phyloP scores from a whole-genome alignment of 2,329 filamentous ascomycete species.

The Pseudomassariella vexata region DNA sequence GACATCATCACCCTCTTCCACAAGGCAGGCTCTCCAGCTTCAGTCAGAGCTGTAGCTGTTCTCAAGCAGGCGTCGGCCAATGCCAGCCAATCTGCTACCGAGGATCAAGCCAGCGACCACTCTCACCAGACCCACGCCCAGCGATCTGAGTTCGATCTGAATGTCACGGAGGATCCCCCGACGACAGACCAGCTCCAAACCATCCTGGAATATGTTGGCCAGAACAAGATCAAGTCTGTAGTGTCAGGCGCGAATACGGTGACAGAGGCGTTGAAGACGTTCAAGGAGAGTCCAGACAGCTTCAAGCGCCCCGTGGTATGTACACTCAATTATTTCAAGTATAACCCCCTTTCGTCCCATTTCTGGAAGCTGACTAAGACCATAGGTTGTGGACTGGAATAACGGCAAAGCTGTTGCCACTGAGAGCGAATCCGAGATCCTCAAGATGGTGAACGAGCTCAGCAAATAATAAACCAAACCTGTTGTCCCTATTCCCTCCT shows the following conservation, averaged over 20 bases:
- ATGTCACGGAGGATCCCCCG: constrained; percentile 73
- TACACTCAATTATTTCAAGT: constrained; percentile 13
- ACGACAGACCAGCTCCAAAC: constrained; percentile 78
- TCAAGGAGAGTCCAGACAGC: constrained; percentile 61
- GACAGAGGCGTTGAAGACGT: constrained; percentile 72
- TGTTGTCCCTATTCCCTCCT: not conserved
- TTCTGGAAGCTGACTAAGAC: constrained; percentile 16
- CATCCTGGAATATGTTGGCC: constrained; percentile 77
- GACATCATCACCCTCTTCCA: constrained; percentile 97
- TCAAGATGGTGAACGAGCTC: constrained; percentile 67
- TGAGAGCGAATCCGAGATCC: constrained; percentile 81
- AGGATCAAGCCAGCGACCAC: constrained; percentile 69
- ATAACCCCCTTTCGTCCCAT: not conserved
- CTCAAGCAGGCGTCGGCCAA: constrained; percentile 76
- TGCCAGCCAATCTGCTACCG: constrained; percentile 60
- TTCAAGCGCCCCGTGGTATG: constrained; percentile 76
- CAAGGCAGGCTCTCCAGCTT: constrained; percentile 68
- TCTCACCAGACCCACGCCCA: constrained; percentile 47
- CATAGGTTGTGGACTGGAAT: constrained; percentile 79
- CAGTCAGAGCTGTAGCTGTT: constrained; percentile 65
- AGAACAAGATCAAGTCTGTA: constrained; percentile 51
- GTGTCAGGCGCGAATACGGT: constrained; percentile 69
- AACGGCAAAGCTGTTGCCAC: constrained; percentile 76
- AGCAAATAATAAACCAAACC: constrained; percentile 19
- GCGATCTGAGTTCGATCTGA: constrained; percentile 75